Evolutionary conservation across 2,329 filamentous ascomycete genomes (phyloP), one percentile per base, ranked within the genome.

Genomic region (Periconia digitata): DNA sequence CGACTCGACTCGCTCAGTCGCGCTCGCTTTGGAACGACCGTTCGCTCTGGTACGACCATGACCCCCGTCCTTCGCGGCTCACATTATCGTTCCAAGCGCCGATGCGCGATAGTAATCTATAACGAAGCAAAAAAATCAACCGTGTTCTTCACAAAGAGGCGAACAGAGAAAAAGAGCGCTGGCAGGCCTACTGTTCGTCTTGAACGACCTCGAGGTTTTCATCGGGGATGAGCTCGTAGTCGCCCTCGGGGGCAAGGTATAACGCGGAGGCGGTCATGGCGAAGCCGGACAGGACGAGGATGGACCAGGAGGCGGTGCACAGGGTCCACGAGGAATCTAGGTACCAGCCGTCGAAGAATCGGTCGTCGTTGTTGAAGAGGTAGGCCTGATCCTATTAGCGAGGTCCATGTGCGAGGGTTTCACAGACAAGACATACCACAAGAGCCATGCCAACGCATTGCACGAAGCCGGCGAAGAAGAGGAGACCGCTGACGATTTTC

Each of bases 301-400:
- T 66, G 45, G 72, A 75, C 81, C 82, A 85, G 58, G 80, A 84
- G 21, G 81, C 74, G 20, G 81, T 85, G 67, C 73, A 77, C 13
- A 95, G 80, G 24, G 87, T 81, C 83, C 89, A 96, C 1, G 88
- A 89, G 45, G 81, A 83, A 63, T 89, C 91, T 46, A 96, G 79
- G 50, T 79, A 78, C 89, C 90, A 96, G 50, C 90, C 91, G 16
- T 87, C 80, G 62, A 86, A 85, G 69, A 96, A 96, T 59, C 89
- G 85, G 41, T 87, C 83, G 68, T 96, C 89, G 64, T 92, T 80
- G 57, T 95, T 86, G 69, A 85, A 92, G 16, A 95, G 79, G 67
- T 90, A 94, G 16, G 89, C 85, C 90, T 95, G 58, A 35, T 48
- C 3, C 29, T 46, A 21, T 27, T 15, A 23, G 27, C 16, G n/a